Evolutionary conservation across 2,329 filamentous ascomycete genomes (phyloP), one percentile per base, ranked within the genome.

Genomic region (Botrytis aclada): DNA sequence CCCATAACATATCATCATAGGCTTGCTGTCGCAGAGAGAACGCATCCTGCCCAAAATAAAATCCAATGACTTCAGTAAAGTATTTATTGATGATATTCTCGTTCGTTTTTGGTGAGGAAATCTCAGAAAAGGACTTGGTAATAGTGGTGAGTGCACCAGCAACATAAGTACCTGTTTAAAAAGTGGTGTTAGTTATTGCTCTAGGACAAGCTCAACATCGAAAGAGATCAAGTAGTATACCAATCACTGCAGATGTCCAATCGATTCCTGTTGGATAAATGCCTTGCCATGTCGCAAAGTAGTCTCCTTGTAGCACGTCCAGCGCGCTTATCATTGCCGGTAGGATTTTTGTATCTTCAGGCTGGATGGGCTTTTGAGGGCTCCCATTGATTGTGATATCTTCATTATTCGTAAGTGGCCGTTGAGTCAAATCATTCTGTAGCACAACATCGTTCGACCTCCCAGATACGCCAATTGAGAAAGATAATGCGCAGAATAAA

Each of bases 1-100:
- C 94, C 95, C 95, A 98, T 4, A 97, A 87, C 84, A 97, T 97
- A 81, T 98, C 95, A 80, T 98, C 95, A 80, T 91, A 97, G 0
- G 95, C 95, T 84, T 96, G 85, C 72, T 89, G 88, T 62, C 93
- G 87, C 67, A 98, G 87, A 41, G 87, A 86, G 75, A 94, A 89
- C 7, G 90, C 88, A 81, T 97, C 90, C 81, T 98, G 93, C 32
- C 93, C 94, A 80, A 95, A 97, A 80, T 97, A 98, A 77, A 92
- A 97, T 14, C 89, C 88, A 8, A 90, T 84, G 0, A 91, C 84
- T 73, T 98, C 93, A 0, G 89, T 88, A 81, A 97, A 97, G 81
- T 95, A 95, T 43, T 87, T 88, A 76, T 94, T 92, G 76, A 98
- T 88, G n/a, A 94, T 85, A 77, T 97, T 96, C 78, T 95, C 90